Evolutionary conservation across 2,329 filamentous ascomycete species (phyloP).

Genomic region (Fusarium duplospermum): DNA sequence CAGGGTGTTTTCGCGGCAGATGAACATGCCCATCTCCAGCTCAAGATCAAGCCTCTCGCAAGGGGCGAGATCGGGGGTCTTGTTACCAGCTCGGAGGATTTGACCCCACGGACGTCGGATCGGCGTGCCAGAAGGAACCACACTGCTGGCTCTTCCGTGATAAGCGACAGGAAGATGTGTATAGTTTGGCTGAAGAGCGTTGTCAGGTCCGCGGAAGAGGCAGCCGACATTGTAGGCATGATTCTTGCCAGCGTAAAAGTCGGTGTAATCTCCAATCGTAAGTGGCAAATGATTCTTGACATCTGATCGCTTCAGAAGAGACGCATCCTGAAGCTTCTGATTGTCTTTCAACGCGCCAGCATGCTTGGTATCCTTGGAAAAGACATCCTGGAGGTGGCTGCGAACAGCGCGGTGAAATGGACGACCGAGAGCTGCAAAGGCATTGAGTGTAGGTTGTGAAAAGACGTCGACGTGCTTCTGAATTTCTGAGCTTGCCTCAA

Average conservation of each 20-base stretch:
- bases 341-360: slow-evolving; percentile 52
- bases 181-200: slow-evolving; percentile 85
- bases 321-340: slow-evolving; percentile 43
- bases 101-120: slow-evolving; percentile 81
- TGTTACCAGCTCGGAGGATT: slow-evolving; percentile 63
- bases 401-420: slow-evolving; percentile 77
- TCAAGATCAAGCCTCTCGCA: slow-evolving; percentile 78
- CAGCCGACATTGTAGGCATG: slow-evolving; percentile 79
- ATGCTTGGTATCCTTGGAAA: slow-evolving; percentile 64
- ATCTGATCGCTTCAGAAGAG: slow-evolving; percentile 50
- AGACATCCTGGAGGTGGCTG: slow-evolving; percentile 72
- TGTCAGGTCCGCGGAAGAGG: slow-evolving; percentile 78
- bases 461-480: slow-evolving; percentile 44
- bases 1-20: slow-evolving; percentile 73
- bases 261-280: slow-evolving; percentile 84
- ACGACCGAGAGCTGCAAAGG: slow-evolving; percentile 66
- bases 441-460: slow-evolving; percentile 46
- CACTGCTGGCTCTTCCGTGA: slow-evolving; percentile 80
- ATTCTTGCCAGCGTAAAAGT: slow-evolving; percentile 84
- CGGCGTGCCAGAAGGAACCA: slow-evolving; percentile 79
- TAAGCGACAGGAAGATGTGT: slow-evolving; percentile 84
- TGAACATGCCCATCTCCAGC: slow-evolving; percentile 81
- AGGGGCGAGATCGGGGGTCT: slow-evolving; percentile 67
- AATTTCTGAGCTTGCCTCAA: slow-evolving; percentile 45
- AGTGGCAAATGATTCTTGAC: slow-evolving; percentile 79